Evolutionary conservation across 352 stramenopile genomes (phyloP).

Genomic region (Blastocystis sp.): DNA sequence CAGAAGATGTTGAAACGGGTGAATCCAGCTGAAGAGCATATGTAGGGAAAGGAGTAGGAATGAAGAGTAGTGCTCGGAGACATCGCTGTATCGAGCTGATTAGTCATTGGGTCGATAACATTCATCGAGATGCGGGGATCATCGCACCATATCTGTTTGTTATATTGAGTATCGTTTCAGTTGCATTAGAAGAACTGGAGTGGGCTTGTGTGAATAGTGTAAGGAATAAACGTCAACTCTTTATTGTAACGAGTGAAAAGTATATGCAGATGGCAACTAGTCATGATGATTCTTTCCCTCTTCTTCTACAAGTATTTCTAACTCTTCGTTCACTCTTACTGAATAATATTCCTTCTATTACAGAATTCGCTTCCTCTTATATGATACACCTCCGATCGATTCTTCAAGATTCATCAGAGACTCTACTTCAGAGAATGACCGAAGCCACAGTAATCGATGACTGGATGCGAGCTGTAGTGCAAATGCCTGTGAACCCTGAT

Average conservation of each 20-base stretch:
- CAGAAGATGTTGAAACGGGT: neutral
- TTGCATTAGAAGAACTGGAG: neutral
- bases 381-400: neutral
- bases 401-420: neutral
- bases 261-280: constrained; percentile 25
- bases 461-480: neutral
- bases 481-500: neutral
- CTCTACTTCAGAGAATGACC: neutral
- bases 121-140: neutral
- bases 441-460: neutral
- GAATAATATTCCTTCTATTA: neutral
- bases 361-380: neutral
- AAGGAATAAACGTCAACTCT: constrained; percentile 24
- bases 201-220: constrained; percentile 28
- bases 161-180: neutral
- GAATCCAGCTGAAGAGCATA: neutral
- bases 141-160: constrained; percentile 26
- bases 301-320: neutral
- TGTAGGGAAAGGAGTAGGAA: neutral
- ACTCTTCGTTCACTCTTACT: neutral
- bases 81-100: neutral
- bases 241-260: neutral
- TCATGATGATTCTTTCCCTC: constrained; percentile 44
- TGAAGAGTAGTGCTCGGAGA: neutral
- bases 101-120: constrained; percentile 22